These are phyloP conservation scores for Eurotiales sp. DNA, from an alignment of 2,329 filamentous ascomycete species.

Conservation along the genomic window DNA sequence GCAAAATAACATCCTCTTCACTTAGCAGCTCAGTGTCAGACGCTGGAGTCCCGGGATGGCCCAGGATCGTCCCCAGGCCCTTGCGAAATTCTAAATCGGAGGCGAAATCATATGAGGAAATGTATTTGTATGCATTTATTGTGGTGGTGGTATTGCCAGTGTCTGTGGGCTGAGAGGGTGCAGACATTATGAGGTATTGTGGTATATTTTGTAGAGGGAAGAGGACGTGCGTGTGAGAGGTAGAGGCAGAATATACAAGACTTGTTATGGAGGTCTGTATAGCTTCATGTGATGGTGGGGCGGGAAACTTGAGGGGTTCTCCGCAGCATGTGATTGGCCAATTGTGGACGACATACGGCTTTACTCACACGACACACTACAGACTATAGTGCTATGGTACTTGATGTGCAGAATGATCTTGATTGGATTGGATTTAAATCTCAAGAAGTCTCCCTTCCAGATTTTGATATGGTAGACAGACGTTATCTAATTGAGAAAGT, in stretches of 20 bases:
- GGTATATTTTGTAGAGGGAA: no score
- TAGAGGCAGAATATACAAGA: no score
- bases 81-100: slow-evolving; percentile 44
- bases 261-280: no score
- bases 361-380: no score
- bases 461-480: no score
- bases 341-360: neutral
- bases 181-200: neutral
- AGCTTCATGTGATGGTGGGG: neutral
- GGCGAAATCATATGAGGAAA: slow-evolving; percentile 39
- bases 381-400: neutral
- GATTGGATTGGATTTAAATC: no score
- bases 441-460: no score
- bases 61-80: slow-evolving; percentile 46
- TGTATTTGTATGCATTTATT: slow-evolving; percentile 25
- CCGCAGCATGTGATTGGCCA: neutral
- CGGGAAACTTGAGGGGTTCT: neutral
- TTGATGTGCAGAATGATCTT: no score
- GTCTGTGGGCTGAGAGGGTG: neutral
- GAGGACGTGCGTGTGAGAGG: no score
- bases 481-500: no score
- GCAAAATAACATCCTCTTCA: slow-evolving; percentile 40
- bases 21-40: slow-evolving; percentile 36
- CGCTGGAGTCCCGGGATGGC: slow-evolving; percentile 36
- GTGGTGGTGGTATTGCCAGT: neutral